A percentile compares a stretch with the other conserved stretches of the same genome.
These are phyloP conservation scores for Saussurea involucrata DNA, from an alignment of 129 eudicot genomes.

Conservation along the genomic window DNA sequence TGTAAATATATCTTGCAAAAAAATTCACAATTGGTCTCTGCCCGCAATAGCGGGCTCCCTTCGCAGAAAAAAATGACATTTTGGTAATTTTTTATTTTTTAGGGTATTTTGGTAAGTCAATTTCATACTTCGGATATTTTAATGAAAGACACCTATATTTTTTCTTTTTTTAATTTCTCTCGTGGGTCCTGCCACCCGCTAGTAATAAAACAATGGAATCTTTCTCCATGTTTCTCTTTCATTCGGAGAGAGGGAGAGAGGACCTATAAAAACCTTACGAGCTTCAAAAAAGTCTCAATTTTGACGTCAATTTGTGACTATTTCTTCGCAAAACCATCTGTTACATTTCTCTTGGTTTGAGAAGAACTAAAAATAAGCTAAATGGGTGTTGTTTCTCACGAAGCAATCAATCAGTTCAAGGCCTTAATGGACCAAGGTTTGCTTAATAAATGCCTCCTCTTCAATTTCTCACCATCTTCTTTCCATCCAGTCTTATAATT, in stretches of 20 bases:
- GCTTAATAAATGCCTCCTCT: not conserved
- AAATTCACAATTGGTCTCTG: too few relatives aligned
- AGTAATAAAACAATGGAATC: not conserved
- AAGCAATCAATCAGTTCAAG: constrained; percentile 47
- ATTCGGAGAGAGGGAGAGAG: not conserved
- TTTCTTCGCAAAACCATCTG: not conserved
- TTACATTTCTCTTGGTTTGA: not conserved
- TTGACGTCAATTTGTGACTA: not conserved
- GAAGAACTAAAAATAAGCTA: not conserved
- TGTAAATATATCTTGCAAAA: too few relatives aligned
- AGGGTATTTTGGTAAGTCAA: too few relatives aligned
- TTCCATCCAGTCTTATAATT: too few relatives aligned
- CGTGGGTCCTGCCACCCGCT: not conserved
- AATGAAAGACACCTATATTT: too few relatives aligned
- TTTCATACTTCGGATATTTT: too few relatives aligned
- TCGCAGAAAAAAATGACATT: too few relatives aligned
- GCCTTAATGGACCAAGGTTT: constrained; percentile 63
- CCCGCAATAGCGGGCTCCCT: too few relatives aligned
- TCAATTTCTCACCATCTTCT: not conserved
- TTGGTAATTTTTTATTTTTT: too few relatives aligned
- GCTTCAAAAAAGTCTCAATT: not conserved
- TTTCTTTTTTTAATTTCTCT: not conserved
- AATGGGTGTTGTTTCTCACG: constrained; percentile 51
- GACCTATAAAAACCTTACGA: not conserved
- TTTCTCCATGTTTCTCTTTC: not conserved